Conservation (phyloP, 2,329 filamentous ascomycete species). For the Xylariomycetidae sp. region DNA sequence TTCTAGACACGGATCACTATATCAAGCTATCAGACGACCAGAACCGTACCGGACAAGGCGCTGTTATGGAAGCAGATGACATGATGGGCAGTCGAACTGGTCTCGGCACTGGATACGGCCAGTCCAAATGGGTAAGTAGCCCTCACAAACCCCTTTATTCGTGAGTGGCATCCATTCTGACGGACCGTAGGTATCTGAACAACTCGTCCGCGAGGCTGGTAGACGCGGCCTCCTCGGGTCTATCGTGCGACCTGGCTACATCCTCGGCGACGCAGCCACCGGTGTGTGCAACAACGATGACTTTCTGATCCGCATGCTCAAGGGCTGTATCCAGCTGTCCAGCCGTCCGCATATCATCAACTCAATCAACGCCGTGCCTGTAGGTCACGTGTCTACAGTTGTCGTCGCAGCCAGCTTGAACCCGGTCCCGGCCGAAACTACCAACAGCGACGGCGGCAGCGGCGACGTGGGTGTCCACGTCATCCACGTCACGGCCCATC, state of each 20-base stretch:
- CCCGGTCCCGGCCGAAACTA: slow-evolving; percentile 50
- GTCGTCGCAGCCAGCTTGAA: slow-evolving; percentile 70
- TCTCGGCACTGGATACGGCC: slow-evolving; percentile 83
- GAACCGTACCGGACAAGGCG: slow-evolving; percentile 54
- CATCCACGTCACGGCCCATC: slow-evolving; percentile 74
- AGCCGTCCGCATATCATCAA: slow-evolving; percentile 74
- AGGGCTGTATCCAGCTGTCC: slow-evolving; percentile 79
- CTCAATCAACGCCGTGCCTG: slow-evolving; percentile 84
- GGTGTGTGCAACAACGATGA: slow-evolving; percentile 81
- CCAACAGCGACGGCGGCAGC: too few species aligned
- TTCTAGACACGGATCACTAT: slow-evolving; percentile 79
- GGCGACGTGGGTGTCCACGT: slow-evolving; percentile 56
- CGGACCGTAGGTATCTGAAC: slow-evolving; percentile 35
- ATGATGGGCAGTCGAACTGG: slow-evolving; percentile 71
- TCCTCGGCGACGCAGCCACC: slow-evolving; percentile 66
- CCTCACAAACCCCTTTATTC: too few species aligned
- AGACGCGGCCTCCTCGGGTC: slow-evolving; percentile 68
- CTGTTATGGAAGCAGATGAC: slow-evolving; percentile 72
- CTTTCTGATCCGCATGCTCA: slow-evolving; percentile 80
- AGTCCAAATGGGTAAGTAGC: slow-evolving; percentile 75
- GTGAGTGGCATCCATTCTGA: not conserved
- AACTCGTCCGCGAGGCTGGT: slow-evolving; percentile 74
- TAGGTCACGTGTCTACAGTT: slow-evolving; percentile 76
- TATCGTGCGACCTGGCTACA: slow-evolving; percentile 80
- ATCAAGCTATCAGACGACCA: slow-evolving; percentile 65